Conservation (phyloP, 139 green algal genomes). For the Chlorella sp. region DNA sequence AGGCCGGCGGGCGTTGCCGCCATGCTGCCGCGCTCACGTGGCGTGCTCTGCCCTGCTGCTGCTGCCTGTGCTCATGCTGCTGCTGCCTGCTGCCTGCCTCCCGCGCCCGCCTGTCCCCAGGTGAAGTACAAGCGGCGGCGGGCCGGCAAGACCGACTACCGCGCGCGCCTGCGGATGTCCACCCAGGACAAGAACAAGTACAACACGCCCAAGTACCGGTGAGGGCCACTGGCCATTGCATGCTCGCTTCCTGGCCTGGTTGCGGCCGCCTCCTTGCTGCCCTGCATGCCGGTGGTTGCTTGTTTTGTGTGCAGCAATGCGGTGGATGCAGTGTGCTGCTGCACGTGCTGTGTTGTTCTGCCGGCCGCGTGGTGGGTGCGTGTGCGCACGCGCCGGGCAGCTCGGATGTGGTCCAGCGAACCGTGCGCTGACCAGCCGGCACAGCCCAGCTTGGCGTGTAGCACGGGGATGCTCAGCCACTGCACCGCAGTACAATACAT, state of each 20-base stretch:
- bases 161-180: slow-evolving; percentile 87
- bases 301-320: not conserved
- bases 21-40: too few relatives aligned
- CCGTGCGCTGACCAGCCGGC: too few relatives aligned
- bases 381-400: too few relatives aligned
- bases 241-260: not conserved
- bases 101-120: slow-evolving; percentile 36
- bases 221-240: not conserved
- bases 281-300: not conserved
- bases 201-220: slow-evolving; percentile 97
- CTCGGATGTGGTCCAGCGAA: too few relatives aligned
- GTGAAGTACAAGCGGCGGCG: slow-evolving; percentile 91
- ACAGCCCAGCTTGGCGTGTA: too few relatives aligned
- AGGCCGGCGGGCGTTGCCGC: too few relatives aligned
- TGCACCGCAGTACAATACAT: slow-evolving; percentile 26
- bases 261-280: not conserved
- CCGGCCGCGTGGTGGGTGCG: too few relatives aligned
- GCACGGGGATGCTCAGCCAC: too few relatives aligned
- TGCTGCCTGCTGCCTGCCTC: not conserved
- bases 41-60: too few relatives aligned
- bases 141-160: slow-evolving; percentile 97
- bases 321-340: too few relatives aligned
- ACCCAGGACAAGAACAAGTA: slow-evolving; percentile 99
- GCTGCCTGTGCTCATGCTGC: not conserved
- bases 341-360: not conserved